phyloP scores from a whole-genome alignment of 306 rosid species.

The Fagus crenata region DNA sequence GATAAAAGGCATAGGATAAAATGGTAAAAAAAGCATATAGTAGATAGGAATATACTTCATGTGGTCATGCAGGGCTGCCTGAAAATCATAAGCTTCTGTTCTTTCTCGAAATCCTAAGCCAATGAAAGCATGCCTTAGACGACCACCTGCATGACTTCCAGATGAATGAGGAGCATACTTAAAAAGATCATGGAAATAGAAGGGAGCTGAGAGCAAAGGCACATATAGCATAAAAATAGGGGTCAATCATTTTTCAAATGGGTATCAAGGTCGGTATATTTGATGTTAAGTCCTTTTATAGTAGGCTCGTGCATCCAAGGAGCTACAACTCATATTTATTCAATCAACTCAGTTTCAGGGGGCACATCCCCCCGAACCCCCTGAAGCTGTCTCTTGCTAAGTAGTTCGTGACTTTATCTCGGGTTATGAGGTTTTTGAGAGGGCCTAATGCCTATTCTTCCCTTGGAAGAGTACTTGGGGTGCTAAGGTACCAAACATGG shows the following conservation, averaged over 20 bases:
- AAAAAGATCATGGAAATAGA: neutral
- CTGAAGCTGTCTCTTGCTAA: too few species aligned
- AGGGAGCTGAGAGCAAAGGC: slow-evolving; percentile 24
- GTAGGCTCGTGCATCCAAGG: too few species aligned
- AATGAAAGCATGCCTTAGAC: slow-evolving; percentile 91
- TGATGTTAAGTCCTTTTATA: neutral
- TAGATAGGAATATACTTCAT: slow-evolving; percentile 66
- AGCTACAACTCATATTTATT: too few species aligned
- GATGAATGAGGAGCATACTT: slow-evolving; percentile 17
- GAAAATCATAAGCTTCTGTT: slow-evolving; percentile 96
- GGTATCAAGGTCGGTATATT: neutral
- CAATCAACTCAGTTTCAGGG: too few species aligned
- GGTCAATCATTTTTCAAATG: neutral
- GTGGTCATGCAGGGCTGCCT: slow-evolving; percentile 96
- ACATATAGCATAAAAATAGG: neutral
- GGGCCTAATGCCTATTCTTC: neutral
- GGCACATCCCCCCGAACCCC: too few species aligned
- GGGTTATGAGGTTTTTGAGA: neutral
- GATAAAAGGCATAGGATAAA: slow-evolving; percentile 12
- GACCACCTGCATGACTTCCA: slow-evolving; percentile 63
- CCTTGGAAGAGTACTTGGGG: neutral
- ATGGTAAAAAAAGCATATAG: slow-evolving; percentile 23
- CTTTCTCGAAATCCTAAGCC: slow-evolving; percentile 96
- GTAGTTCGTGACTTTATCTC: too few species aligned
- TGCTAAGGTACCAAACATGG: neutral